A percentile compares a stretch with the other conserved stretches of the same genome.
Conservation (phyloP, 371 early-diverging fungal species). For the Mucor mucedo region DNA sequence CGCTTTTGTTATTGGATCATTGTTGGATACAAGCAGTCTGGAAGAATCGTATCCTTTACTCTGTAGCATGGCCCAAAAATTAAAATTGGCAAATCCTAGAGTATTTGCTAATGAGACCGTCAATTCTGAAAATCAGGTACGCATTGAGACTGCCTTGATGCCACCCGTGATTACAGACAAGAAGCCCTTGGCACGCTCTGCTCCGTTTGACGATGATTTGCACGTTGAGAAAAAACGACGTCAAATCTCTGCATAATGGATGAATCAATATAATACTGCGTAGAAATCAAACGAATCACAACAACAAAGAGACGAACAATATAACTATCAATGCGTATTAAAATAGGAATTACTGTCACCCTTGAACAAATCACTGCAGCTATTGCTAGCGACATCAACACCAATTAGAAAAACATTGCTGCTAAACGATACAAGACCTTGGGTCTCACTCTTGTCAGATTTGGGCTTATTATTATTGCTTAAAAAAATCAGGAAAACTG, state of each 20-base stretch:
- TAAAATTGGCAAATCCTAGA: conserved; percentile 37
- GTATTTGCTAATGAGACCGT: conserved; percentile 64
- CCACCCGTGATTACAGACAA: background rate
- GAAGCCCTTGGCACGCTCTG: too few relatives aligned
- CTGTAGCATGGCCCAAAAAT: conserved; percentile 20
- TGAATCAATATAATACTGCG: too few relatives aligned
- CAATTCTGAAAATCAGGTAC: conserved; percentile 93
- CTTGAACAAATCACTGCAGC: conserved; percentile 65
- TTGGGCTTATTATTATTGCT: too few relatives aligned
- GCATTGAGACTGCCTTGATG: conserved; percentile 87
- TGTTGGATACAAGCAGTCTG: background rate
- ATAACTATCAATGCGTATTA: background rate
- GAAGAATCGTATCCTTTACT: conserved; percentile 9
- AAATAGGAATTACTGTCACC: conserved; percentile 69
- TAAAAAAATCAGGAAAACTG: too few relatives aligned
- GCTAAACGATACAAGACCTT: conserved; percentile 85
- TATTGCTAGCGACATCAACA: conserved; percentile 62
- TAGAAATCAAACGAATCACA: too few relatives aligned
- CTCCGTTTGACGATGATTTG: too few relatives aligned
- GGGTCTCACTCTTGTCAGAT: conserved; percentile 73
- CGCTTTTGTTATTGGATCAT: conserved; percentile 16
- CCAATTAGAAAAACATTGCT: conserved; percentile 72
- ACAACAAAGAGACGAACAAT: background rate
- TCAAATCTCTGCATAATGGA: too few relatives aligned
- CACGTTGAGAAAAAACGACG: too few relatives aligned